Percentiles rank a stretch among this genome's conserved stretches.
Conservation (phyloP, 2,329 filamentous ascomycete genomes). For the Beauveria caledonica region DNA sequence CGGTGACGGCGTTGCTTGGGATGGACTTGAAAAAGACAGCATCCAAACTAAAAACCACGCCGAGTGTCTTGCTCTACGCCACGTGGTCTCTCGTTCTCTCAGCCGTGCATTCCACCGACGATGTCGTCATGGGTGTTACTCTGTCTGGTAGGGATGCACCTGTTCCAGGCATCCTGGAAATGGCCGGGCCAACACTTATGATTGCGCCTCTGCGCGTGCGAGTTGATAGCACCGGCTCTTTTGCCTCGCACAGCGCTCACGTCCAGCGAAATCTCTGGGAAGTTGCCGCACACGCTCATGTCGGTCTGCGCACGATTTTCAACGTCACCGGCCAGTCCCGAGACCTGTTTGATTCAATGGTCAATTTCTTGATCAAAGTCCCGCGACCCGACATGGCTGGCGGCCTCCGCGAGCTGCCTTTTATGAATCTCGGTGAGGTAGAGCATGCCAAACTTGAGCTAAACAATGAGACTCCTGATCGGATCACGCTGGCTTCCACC, state of each 20-base stretch:
- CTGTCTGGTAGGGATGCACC: constrained; percentile 15
- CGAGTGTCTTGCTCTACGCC: background rate
- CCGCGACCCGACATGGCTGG: background rate
- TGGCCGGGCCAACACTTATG: constrained; percentile 14
- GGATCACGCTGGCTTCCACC: background rate
- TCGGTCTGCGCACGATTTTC: background rate
- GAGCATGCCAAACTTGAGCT: background rate
- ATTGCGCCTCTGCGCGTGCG: constrained; percentile 14
- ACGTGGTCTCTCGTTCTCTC: background rate
- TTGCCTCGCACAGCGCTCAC: background rate
- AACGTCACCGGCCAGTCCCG: background rate
- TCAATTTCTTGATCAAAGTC: background rate
- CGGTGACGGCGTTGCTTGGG: background rate
- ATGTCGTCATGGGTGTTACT: constrained; percentile 14
- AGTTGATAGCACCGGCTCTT: background rate
- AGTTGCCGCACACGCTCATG: background rate
- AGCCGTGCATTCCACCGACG: background rate
- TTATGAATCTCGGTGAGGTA: background rate
- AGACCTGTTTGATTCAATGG: background rate
- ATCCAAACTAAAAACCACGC: background rate
- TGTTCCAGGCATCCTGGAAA: constrained; percentile 10
- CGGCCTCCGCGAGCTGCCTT: background rate
- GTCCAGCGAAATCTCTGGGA: background rate
- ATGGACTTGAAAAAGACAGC: background rate
- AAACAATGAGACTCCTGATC: background rate